Base-by-base conservation (phyloP, 2,329 filamentous ascomycete genomes). In the Phoma sp. region DNA sequence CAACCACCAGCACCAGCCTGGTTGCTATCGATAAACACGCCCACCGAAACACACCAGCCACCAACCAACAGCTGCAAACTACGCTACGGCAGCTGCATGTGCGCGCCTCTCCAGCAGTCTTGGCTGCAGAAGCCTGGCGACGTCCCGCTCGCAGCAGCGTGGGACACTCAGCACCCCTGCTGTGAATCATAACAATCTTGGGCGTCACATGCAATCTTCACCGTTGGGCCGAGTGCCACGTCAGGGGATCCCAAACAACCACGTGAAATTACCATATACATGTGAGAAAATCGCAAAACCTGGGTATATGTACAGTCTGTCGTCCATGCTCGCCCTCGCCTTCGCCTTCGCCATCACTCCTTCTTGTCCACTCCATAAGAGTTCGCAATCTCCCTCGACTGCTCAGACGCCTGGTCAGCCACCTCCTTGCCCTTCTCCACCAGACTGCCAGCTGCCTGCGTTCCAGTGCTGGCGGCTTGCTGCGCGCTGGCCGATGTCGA, bases 361-460 rank as follows among this genome's bases (percentile, higher is more conserved):
- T 55, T 46, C 32, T 50, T 51, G 27, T 38, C 19, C 6, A 38
- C 9, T 15, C 52, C 52, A n/a, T 55, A 55, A 2, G 36, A 35
- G 27, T 55, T 36, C 24, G 36, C 43, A 21, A 38, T 53, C 19
- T 70, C 65, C 31, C 62, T 61, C 12, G 59, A 53, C 31, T 61
- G 62, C 48, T 63, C 52, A 24, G 54, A 44, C 15, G 58, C 58
- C 8, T 57, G 55, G 19, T 38, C 39, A 10, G 57, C 58, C 1
- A 58, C 46, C 21, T 54, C 65, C 40, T 68, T 67, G 22, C 67
- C 65, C 39, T 64, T 65, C 47, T 70, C 67, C 6, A 71, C 35
- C 27, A 67, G 41, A 13, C 62, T 41, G 19, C 40, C 38, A 12
- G 58, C 62, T 27, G 59, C 55, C 12, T 57, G 46, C 27, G 57